Conservation (phyloP, 2,329 filamentous ascomycete species). For the Aspergillus clavatus region DNA sequence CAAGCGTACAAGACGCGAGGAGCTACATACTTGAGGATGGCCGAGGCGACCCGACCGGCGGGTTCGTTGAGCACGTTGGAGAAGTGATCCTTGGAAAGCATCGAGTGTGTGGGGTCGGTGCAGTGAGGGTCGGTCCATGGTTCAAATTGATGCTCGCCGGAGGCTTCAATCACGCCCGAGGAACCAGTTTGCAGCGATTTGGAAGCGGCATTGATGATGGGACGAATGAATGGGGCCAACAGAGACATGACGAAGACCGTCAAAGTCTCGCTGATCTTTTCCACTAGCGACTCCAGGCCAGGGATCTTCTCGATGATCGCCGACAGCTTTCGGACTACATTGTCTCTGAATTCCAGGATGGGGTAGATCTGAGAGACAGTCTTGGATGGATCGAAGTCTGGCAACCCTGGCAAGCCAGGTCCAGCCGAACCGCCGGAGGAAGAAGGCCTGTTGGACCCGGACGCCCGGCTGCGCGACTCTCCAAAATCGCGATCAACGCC, state of each 20-base stretch:
- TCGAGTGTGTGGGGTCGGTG: constrained; percentile 75
- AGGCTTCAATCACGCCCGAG: constrained; percentile 62
- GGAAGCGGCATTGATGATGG: constrained; percentile 83
- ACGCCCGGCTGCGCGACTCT: constrained; percentile 31
- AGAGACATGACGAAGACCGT: constrained; percentile 89
- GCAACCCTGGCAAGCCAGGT: constrained; percentile 64
- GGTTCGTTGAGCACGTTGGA: constrained; percentile 73
- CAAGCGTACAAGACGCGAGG: constrained; percentile 88
- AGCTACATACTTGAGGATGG: constrained; percentile 78
- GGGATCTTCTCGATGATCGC: constrained; percentile 86
- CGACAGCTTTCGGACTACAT: constrained; percentile 81
- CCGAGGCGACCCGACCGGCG: constrained; percentile 67
- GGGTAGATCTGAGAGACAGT: constrained; percentile 82
- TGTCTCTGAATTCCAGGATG: constrained; percentile 89
- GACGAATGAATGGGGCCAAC: constrained; percentile 84
- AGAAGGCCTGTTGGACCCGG: constrained; percentile 43
- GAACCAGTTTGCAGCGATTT: constrained; percentile 82
- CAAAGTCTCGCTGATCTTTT: constrained; percentile 88
- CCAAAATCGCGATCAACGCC: constrained; percentile 4
- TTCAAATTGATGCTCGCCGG: constrained; percentile 69
- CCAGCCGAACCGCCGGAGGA: constrained; percentile 34
- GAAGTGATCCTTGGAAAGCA: constrained; percentile 81
- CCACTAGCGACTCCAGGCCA: constrained; percentile 80
- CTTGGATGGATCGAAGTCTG: constrained; percentile 72
- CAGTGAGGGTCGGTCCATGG: constrained; percentile 72